Evolutionary conservation across 371 early-diverging fungal species (phyloP).

Genomic region (Mucor mucedo): DNA sequence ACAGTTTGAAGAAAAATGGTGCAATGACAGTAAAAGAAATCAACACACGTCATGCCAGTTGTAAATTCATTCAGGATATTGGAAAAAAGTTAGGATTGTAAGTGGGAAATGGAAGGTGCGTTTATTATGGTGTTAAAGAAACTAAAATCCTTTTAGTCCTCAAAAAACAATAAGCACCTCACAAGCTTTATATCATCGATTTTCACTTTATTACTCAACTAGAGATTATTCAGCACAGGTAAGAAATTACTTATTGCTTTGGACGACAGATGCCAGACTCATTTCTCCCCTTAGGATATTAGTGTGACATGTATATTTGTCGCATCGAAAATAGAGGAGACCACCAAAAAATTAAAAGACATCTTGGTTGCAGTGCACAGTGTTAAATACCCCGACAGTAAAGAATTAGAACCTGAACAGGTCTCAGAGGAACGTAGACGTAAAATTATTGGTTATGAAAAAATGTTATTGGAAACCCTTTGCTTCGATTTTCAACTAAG

Average conservation of each 20-base stretch:
- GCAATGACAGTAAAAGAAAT: conserved; percentile 35
- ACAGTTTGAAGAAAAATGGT: conserved; percentile 34
- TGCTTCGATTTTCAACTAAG: conserved; percentile 69
- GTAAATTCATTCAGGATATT: conserved; percentile 57
- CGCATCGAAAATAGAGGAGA: conserved; percentile 80
- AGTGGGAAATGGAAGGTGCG: neutral
- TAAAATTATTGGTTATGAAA: conserved; percentile 62
- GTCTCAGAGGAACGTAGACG: conserved; percentile 62
- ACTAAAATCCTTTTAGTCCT: conserved; percentile 50
- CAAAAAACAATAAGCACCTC: conserved; percentile 76
- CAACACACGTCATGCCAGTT: conserved; percentile 39
- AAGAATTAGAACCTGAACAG: conserved; percentile 63
- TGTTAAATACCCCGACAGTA: conserved; percentile 57
- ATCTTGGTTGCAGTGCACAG: conserved; percentile 69
- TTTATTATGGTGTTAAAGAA: neutral
- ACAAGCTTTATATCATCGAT: conserved; percentile 74
- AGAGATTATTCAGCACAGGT: conserved; percentile 52
- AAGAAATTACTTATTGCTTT: neutral
- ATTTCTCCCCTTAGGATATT: conserved; percentile 45
- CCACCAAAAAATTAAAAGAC: conserved; percentile 76
- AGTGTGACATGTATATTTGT: conserved; percentile 74
- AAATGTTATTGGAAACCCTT: conserved; percentile 63
- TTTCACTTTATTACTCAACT: conserved; percentile 67
- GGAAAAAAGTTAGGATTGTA: conserved; percentile 58
- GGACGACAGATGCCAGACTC: no score